Conservation (phyloP, 441 rosid genomes). For the Bruguiera hainesii region DNA sequence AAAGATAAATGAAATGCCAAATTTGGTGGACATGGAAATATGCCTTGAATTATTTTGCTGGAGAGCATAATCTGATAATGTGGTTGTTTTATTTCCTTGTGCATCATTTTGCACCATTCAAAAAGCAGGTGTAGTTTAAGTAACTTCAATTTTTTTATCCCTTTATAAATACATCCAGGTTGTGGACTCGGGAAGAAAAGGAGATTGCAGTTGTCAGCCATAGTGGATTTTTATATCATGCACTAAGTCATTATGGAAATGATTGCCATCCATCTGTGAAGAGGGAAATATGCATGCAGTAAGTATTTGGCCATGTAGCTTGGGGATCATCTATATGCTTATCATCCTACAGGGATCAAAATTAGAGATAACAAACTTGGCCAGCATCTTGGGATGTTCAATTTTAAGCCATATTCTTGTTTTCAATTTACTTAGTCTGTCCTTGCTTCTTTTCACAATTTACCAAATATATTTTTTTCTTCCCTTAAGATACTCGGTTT, state of each 20-base stretch:
- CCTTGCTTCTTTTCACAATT: too few relatives aligned
- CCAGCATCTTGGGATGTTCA: too few relatives aligned
- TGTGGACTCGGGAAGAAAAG: conserved; percentile 80
- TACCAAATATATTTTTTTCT: too few relatives aligned
- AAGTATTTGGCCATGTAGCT: conserved; percentile 30
- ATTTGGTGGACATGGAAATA: too few relatives aligned
- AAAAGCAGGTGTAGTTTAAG: not conserved
- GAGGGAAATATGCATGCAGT: conserved; percentile 65
- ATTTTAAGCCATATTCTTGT: too few relatives aligned
- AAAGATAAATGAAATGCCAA: not conserved
- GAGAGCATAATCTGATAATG: not conserved
- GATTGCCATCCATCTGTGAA: conserved; percentile 58
- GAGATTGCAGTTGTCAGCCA: conserved; percentile 87
- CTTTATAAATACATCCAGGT: conserved; percentile 40
- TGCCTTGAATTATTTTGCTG: not conserved
- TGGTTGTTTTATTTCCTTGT: not conserved
- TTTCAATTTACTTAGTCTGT: too few relatives aligned
- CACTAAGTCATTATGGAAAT: conserved; percentile 55
- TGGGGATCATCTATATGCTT: conserved; percentile 1
- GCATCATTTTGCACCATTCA: too few relatives aligned
- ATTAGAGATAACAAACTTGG: too few relatives aligned
- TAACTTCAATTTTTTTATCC: not conserved
- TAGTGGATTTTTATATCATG: conserved; percentile 69
- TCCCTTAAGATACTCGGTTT: too few relatives aligned
- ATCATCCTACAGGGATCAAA: not conserved